Evolutionary conservation across 768 basidiomycete species (phyloP).

Genomic region (Mycena crocata): DNA sequence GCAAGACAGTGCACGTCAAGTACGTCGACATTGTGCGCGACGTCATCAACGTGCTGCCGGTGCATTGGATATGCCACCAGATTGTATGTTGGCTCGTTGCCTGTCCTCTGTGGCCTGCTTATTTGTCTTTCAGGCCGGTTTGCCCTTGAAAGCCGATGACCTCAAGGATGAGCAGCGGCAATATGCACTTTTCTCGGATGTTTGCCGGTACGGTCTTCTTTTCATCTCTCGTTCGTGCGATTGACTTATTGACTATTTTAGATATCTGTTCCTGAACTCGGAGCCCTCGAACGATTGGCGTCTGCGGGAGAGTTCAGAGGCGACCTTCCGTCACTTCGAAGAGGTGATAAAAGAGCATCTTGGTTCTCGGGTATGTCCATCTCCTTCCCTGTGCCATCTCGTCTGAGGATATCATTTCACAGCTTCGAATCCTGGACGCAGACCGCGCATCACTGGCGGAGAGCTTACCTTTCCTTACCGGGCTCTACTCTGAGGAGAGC

Average conservation of each 20-base stretch:
- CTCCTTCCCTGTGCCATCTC: constrained; percentile 4
- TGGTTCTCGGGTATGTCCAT: constrained; percentile 38
- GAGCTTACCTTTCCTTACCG: constrained; percentile 46
- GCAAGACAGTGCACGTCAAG: constrained; percentile 22
- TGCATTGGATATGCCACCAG: constrained; percentile 69
- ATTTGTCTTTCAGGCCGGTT: constrained; percentile 49
- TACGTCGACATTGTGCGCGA: constrained; percentile 73
- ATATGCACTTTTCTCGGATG: constrained; percentile 56
- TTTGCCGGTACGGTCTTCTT: constrained; percentile 56
- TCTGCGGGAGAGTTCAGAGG: constrained; percentile 53
- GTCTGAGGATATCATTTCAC: neutral
- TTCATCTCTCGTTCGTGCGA: neutral
- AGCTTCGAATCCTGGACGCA: constrained; percentile 23
- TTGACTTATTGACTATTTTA: constrained; percentile 29
- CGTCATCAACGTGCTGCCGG: constrained; percentile 71
- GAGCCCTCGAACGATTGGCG: constrained; percentile 61
- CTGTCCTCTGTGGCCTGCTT: constrained; percentile 25
- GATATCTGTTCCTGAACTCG: constrained; percentile 60
- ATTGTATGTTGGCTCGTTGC: constrained; percentile 56
- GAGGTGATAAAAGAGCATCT: constrained; percentile 46
- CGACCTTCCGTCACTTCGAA: constrained; percentile 45
- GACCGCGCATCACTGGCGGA: constrained; percentile 24
- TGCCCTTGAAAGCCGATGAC: constrained; percentile 56
- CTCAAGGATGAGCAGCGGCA: constrained; percentile 52
- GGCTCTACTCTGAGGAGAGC: constrained; percentile 37